Base-by-base conservation (phyloP, 345 rosid species). In the Gossypium australe region DNA sequence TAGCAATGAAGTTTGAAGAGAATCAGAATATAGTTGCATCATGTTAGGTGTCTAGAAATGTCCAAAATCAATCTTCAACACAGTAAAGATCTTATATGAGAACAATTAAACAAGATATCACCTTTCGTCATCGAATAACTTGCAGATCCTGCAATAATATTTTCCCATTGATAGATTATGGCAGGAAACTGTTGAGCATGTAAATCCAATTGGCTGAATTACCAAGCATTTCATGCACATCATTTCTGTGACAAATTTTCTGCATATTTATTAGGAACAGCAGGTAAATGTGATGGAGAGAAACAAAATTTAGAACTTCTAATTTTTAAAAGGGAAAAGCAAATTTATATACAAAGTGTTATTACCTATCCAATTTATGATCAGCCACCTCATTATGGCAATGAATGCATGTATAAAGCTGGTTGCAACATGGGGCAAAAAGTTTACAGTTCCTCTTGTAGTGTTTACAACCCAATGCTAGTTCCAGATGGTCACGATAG, bases 191-290 rank as follows among this genome's bases (percentile, higher is more conserved):
- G 84, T 84, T 49, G 85, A 80, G 88, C 98, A 91, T 13, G 77
- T 77, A 7, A 82, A 78, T 13, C 85, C 87, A 68, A 88, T 76
- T 67, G 91, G 90, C 79, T 93, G 97, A 78, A 93, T 83, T 63
- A 59, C 74, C 67, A 89, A 76, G 83, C 98, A 93, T 56, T 86
- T 85, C 97, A 93, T 89, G 86, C 98, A 93, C 91, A 93, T 89
- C 95, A 93, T 93, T 78, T 86, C 79, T 17, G 81, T 80, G 29
- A 93, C 81, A 4, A 81, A 77, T 86, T 84, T 89, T 80, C 97
- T 93, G 82, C 77, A 65, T 17, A 67, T 74, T 9, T 29, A 27
- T 71, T 53, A 65, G 53, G 53, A 59, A 52, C 22, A 75, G 67
- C 24, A 64, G 53, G 25, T 67, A 18, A 67, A 66, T 67, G 41